Evolutionary conservation across 1,284 basidiomycete species (phyloP).

Genomic region (Chalciporus sp.): DNA sequence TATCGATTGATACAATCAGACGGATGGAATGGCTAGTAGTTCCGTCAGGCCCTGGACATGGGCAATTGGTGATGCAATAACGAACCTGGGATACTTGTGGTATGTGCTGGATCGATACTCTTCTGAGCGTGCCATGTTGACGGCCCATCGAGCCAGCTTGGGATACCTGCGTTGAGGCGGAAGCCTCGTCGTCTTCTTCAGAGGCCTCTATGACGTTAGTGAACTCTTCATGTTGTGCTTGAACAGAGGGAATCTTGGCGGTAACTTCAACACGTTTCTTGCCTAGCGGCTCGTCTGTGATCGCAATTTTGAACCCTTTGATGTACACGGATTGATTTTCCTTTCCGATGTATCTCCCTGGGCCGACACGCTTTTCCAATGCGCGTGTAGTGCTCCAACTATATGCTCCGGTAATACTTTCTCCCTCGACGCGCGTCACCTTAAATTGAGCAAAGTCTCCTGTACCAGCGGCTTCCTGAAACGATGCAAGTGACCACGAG

Average conservation of each 20-base stretch:
- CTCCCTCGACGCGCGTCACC: not conserved
- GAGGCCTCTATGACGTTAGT: no score
- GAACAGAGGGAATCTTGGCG: not conserved
- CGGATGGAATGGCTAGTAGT: constrained; percentile 8
- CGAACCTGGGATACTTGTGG: not conserved
- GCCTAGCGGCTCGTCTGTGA: no score
- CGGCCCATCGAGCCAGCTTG: not conserved
- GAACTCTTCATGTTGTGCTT: not conserved
- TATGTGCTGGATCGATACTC: constrained; percentile 2
- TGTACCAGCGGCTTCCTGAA: not conserved
- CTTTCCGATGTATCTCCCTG: no score
- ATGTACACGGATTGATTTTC: no score
- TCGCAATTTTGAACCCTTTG: no score
- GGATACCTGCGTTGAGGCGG: not conserved
- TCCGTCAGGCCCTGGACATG: not conserved
- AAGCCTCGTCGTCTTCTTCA: not conserved
- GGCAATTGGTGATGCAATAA: no score
- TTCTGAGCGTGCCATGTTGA: not conserved
- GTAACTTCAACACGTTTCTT: no score
- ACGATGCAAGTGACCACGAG: constrained; percentile 8
- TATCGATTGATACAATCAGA: constrained; percentile 15
- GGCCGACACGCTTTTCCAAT: no score
- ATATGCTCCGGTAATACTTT: not conserved
- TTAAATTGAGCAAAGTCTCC: not conserved
- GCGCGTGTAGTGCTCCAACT: no score